Conservation (phyloP, 208 protist genomes). For the Trypanosoma congolense region DNA sequence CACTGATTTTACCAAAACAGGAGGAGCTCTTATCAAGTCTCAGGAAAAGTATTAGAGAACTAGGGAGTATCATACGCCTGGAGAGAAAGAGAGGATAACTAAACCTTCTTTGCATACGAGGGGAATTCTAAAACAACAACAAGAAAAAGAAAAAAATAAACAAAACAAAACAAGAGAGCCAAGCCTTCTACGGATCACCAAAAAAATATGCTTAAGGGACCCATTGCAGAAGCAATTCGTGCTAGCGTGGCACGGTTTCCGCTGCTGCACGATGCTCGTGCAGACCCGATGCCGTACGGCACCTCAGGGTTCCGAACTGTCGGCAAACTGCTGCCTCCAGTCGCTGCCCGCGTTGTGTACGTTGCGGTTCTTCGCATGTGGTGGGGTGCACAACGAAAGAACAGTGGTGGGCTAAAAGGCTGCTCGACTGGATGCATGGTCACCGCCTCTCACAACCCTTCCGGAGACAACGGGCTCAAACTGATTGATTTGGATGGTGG, state of each 20-base stretch:
- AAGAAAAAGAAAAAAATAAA: background rate
- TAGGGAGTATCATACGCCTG: no score
- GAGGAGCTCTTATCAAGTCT: no score
- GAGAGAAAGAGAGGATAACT: no score
- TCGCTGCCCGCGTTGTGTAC: slow-evolving; percentile 54
- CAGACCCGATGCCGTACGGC: slow-evolving; percentile 45
- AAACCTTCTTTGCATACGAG: no score
- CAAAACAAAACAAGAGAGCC: background rate
- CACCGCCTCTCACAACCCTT: slow-evolving; percentile 86
- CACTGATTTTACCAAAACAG: no score
- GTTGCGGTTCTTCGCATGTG: slow-evolving; percentile 53
- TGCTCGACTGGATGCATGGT: slow-evolving; percentile 67
- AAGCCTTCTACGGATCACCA: background rate
- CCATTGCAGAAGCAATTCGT: slow-evolving; percentile 12
- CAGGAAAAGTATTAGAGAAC: no score
- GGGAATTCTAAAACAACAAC: background rate
- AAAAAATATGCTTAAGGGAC: background rate
- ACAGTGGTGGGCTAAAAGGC: slow-evolving; percentile 2
- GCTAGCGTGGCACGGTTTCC: slow-evolving; percentile 31
- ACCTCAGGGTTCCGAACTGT: slow-evolving; percentile 75
- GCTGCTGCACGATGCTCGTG: slow-evolving; percentile 30
- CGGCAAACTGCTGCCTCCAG: slow-evolving; percentile 37
- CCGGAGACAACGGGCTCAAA: slow-evolving; percentile 84
- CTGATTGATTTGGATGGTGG: slow-evolving; percentile 77
- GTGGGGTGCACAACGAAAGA: slow-evolving; percentile 21